These are phyloP conservation scores for Singerocomus inundabilis DNA, from an alignment of 1,284 basidiomycete genomes.

Conservation along the genomic window DNA sequence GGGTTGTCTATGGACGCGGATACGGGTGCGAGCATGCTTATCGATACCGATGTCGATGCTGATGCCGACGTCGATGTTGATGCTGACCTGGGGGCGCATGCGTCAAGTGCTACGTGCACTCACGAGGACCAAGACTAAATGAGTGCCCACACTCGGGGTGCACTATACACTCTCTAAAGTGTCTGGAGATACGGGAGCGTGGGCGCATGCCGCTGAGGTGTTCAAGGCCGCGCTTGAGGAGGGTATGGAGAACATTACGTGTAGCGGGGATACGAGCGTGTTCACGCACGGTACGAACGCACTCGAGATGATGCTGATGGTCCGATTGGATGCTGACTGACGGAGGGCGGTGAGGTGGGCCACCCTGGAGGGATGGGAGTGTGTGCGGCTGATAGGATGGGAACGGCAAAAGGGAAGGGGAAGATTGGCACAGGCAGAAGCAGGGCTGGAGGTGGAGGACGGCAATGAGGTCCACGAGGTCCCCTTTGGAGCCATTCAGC, in stretches of 20 bases:
- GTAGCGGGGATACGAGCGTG: slow-evolving; percentile 63
- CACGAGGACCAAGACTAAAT: slow-evolving; percentile 38
- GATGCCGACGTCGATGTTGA: neutral
- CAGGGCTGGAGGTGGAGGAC: slow-evolving; percentile 18
- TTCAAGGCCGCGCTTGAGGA: slow-evolving; percentile 47
- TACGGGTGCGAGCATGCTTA: neutral
- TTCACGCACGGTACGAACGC: slow-evolving; percentile 64
- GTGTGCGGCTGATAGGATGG: slow-evolving; percentile 51
- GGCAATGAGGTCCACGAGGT: slow-evolving; percentile 51
- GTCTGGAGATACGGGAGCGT: slow-evolving; percentile 25
- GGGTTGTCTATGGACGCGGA: neutral
- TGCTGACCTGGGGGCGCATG: neutral
- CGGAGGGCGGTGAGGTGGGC: slow-evolving; percentile 55
- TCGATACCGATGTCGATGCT: neutral
- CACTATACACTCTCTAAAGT: slow-evolving; percentile 38
- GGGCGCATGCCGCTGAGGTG: slow-evolving; percentile 39
- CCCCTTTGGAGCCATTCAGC: slow-evolving; percentile 52
- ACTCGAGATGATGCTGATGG: slow-evolving; percentile 62
- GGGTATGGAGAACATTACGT: slow-evolving; percentile 49
- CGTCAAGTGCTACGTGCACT: slow-evolving; percentile 27
- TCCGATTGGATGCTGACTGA: slow-evolving; percentile 52
- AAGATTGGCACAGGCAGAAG: slow-evolving; percentile 32
- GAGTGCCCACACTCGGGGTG: slow-evolving; percentile 62
- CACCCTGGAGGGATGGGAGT: slow-evolving; percentile 60
- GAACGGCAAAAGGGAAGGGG: slow-evolving; percentile 41